Conservation (phyloP, 441 rosid species). For the Melianthus villosus region DNA sequence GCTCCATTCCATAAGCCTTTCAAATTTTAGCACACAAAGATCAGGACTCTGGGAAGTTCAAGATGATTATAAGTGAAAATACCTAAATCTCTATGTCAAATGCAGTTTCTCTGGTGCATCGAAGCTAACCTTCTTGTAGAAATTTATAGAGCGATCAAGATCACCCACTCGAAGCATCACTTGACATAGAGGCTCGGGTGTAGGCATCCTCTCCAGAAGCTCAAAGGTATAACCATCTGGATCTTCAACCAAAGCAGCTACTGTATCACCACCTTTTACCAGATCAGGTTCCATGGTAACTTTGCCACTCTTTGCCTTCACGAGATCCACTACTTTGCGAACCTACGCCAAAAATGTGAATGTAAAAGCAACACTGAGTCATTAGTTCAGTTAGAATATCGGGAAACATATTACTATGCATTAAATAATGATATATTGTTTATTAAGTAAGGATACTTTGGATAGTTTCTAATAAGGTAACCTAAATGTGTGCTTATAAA, state of each 20-base stretch:
- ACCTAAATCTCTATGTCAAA: too few species aligned
- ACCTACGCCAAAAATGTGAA: too few species aligned
- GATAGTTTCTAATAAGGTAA: too few species aligned
- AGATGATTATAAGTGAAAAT: too few species aligned
- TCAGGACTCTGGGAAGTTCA: too few species aligned
- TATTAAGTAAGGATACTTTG: too few species aligned
- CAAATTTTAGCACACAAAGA: too few species aligned
- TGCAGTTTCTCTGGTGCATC: neutral
- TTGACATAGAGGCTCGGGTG: slow-evolving; percentile 88
- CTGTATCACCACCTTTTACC: slow-evolving; percentile 71
- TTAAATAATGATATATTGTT: too few species aligned
- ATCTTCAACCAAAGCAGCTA: slow-evolving; percentile 80
- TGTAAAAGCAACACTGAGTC: too few species aligned
- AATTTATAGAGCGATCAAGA: slow-evolving; percentile 67
- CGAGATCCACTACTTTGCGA: slow-evolving; percentile 62
- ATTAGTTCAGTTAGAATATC: too few species aligned
- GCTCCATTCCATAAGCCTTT: slow-evolving; percentile 96
- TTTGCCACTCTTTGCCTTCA: slow-evolving; percentile 87
- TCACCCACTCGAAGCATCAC: slow-evolving; percentile 97
- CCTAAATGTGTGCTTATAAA: too few species aligned
- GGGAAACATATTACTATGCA: too few species aligned
- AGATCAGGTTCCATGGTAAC: slow-evolving; percentile 81
- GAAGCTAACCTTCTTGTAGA: slow-evolving; percentile 61
- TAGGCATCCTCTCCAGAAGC: slow-evolving; percentile 69
- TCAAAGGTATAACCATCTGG: slow-evolving; percentile 94